Conservation (phyloP, 306 rosid species). For the Cyclanthera cordifolia region DNA sequence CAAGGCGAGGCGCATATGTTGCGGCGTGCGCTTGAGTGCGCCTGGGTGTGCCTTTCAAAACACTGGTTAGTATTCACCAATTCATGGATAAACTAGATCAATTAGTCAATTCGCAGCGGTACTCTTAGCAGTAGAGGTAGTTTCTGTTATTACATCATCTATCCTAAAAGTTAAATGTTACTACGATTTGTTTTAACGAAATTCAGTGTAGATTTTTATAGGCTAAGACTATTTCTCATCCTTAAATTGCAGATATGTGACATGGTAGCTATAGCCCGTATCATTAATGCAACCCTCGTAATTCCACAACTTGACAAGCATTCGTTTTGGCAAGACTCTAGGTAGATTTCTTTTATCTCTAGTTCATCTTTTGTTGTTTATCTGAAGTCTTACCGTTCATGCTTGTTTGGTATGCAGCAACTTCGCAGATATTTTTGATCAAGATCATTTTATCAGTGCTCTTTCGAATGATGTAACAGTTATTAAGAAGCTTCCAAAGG, state of each 20-base stretch:
- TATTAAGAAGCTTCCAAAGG: conserved; percentile 57
- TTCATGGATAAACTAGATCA: background rate
- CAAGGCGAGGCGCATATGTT: too few species aligned
- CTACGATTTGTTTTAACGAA: background rate
- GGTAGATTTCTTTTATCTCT: conserved; percentile 34
- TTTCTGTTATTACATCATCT: background rate
- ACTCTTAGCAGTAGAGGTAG: background rate
- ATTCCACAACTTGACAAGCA: conserved; percentile 82
- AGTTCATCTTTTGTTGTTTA: conserved; percentile 1
- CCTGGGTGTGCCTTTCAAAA: too few species aligned
- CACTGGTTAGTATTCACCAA: too few species aligned
- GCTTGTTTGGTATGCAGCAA: conserved; percentile 42
- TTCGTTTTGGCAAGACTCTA: conserved; percentile 82
- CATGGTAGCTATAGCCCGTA: conserved; percentile 91
- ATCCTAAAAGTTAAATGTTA: background rate
- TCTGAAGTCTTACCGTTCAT: conserved; percentile 9
- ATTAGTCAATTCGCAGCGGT: background rate
- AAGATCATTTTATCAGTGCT: conserved; percentile 59
- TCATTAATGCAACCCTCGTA: conserved; percentile 89
- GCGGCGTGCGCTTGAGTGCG: too few species aligned
- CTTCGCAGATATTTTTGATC: conserved; percentile 79
- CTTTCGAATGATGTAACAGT: conserved; percentile 71
- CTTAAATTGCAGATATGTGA: conserved; percentile 70
- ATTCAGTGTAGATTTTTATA: conserved; percentile 6
- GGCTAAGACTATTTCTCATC: conserved; percentile 19